A percentile compares a stretch with the other conserved stretches of the same genome.
phyloP scores from a whole-genome alignment of 2,329 filamentous ascomycete genomes.

The Stagonosporopsis chrysanthemi region DNA sequence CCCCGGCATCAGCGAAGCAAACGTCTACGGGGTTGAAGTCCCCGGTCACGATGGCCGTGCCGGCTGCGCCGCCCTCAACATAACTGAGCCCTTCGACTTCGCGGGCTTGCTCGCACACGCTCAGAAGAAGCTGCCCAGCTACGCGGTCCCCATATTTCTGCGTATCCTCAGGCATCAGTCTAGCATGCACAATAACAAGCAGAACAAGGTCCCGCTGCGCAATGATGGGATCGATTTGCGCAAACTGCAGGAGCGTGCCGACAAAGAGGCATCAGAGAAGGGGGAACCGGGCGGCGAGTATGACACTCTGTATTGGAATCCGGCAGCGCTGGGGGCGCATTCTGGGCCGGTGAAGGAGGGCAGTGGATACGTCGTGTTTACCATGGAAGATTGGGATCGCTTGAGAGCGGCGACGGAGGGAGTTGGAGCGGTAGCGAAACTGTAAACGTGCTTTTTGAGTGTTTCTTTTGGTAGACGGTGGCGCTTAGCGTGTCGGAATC shows the following conservation, averaged over 20 bases:
- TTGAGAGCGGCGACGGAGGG: slow-evolving; percentile 50
- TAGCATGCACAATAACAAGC: slow-evolving; percentile 79
- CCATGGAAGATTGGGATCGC: slow-evolving; percentile 64
- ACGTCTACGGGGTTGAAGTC: slow-evolving; percentile 59
- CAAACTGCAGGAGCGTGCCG: slow-evolving; percentile 52
- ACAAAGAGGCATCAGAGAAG: slow-evolving; percentile 48
- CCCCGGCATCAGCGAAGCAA: slow-evolving; percentile 55
- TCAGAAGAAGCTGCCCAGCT: slow-evolving; percentile 69
- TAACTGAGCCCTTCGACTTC: slow-evolving; percentile 61
- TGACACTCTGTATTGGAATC: slow-evolving; percentile 61
- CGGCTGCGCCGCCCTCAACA: slow-evolving; percentile 63
- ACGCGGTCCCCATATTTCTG: slow-evolving; percentile 78
- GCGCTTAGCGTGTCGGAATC: background rate
- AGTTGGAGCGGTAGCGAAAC: slow-evolving; percentile 21
- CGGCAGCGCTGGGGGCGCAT: slow-evolving; percentile 44
- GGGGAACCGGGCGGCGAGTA: slow-evolving; percentile 43
- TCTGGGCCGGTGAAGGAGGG: slow-evolving; percentile 50
- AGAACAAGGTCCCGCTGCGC: slow-evolving; percentile 76
- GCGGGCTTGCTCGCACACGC: slow-evolving; percentile 65
- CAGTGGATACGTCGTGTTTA: slow-evolving; percentile 65
- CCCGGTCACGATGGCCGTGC: slow-evolving; percentile 61
- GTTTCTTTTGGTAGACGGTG: background rate
- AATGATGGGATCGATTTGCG: slow-evolving; percentile 70
- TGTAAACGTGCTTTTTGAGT: slow-evolving; percentile 18
- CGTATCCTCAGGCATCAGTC: slow-evolving; percentile 65